phyloP scores from a whole-genome alignment of 495 filamentous ascomycete genomes.

The Staphylotrichum tortipilum region DNA sequence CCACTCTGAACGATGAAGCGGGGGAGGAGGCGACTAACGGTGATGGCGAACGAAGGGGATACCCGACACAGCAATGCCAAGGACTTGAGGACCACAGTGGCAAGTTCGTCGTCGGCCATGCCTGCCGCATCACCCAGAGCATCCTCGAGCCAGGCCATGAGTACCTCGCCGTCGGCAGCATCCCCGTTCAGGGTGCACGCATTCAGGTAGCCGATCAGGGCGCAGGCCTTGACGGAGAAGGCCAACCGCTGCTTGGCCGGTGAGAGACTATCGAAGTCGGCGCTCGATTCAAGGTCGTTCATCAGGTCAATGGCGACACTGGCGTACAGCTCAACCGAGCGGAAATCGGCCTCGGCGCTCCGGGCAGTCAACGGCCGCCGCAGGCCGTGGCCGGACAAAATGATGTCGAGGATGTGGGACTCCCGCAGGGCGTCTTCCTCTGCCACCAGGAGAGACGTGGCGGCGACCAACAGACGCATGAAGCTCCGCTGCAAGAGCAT shows the following conservation, averaged over 20 bases:
- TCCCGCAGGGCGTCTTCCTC: constrained; percentile 50
- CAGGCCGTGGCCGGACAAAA: constrained; percentile 46
- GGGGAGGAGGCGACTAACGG: constrained; percentile 71
- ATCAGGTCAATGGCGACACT: constrained; percentile 74
- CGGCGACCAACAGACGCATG: constrained; percentile 72
- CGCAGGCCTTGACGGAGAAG: constrained; percentile 72
- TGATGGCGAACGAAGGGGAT: constrained; percentile 61
- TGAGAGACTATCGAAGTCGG: constrained; percentile 80
- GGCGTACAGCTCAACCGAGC: constrained; percentile 59
- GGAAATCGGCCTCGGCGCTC: constrained; percentile 40
- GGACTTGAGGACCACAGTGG: constrained; percentile 65
- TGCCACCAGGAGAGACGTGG: constrained; percentile 61
- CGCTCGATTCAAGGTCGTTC: constrained; percentile 74
- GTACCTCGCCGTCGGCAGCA: constrained; percentile 66
- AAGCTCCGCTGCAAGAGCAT: constrained; percentile 83
- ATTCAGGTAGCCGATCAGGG: constrained; percentile 75
- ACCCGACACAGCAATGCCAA: constrained; percentile 71
- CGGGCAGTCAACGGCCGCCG: constrained; percentile 30
- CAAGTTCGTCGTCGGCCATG: constrained; percentile 68
- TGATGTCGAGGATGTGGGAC: constrained; percentile 64
- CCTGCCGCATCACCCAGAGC: constrained; percentile 67
- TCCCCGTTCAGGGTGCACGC: constrained; percentile 73
- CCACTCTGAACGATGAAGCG: constrained; percentile 75
- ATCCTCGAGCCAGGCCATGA: constrained; percentile 80
- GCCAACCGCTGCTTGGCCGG: constrained; percentile 82